phyloP scores from a whole-genome alignment of 441 rosid genomes.

The Syzygium malaccense region DNA sequence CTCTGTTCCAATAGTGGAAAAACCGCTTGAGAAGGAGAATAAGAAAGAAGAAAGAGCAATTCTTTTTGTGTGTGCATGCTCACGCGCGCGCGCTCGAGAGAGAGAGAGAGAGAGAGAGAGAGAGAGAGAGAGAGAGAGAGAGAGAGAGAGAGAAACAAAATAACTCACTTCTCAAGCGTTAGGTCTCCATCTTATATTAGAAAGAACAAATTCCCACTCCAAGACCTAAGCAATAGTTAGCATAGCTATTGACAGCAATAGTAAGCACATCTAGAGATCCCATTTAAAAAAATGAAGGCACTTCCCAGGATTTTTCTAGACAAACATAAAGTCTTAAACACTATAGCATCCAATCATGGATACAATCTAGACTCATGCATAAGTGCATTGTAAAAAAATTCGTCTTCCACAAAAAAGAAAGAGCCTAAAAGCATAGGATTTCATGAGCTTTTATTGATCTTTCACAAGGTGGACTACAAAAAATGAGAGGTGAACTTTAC shows the following conservation, averaged over 20 bases:
- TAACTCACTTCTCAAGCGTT: background rate
- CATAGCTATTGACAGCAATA: background rate
- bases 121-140: background rate
- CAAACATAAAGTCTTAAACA: background rate
- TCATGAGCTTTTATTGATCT: background rate
- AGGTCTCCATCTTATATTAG: background rate
- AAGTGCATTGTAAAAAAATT: background rate
- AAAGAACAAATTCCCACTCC: background rate
- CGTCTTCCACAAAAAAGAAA: background rate
- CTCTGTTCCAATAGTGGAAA: background rate
- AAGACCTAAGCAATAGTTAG: background rate
- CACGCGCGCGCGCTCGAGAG: accelerated
- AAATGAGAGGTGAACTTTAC: background rate
- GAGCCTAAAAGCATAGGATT: background rate
- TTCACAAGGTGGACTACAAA: background rate
- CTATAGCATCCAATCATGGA: background rate
- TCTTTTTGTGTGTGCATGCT: background rate
- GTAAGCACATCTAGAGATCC: background rate
- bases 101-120: background rate
- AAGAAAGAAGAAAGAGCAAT: background rate
- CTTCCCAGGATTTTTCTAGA: background rate
- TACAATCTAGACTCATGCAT: background rate
- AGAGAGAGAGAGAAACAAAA: background rate
- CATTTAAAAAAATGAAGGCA: background rate
- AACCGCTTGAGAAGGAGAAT: background rate